phyloP scores from a whole-genome alignment of 2,329 filamentous ascomycete genomes.

The Fusarium sp. region DNA sequence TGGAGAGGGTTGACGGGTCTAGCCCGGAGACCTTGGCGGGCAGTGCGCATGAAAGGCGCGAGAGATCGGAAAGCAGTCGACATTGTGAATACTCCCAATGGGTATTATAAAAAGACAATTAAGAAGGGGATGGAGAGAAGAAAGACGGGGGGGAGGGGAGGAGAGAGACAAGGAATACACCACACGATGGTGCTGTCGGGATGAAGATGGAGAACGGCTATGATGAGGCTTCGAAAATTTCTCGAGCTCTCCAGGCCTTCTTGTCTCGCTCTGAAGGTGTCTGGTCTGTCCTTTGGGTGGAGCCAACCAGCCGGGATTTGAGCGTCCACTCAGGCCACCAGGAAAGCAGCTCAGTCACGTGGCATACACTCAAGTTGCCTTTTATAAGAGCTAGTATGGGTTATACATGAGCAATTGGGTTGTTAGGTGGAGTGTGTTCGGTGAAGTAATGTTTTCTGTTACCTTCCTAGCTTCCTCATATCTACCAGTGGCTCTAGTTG shows the following conservation, averaged over 20 bases:
- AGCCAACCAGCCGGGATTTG: conserved; percentile 28
- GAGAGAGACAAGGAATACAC: conserved; percentile 38
- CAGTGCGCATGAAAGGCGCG: conserved; percentile 84
- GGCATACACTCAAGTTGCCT: conserved; percentile 10
- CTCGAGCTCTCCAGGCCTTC: conserved; percentile 48
- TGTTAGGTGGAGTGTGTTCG: too few relatives aligned
- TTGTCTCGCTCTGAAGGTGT: conserved; percentile 32
- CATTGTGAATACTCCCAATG: conserved; percentile 68
- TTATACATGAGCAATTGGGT: too few relatives aligned
- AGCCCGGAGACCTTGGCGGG: conserved; percentile 78
- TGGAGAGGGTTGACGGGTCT: conserved; percentile 83
- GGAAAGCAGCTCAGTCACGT: conserved; percentile 43
- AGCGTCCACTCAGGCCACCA: conserved; percentile 38
- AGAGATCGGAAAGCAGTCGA: conserved; percentile 83
- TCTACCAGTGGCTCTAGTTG: too few relatives aligned
- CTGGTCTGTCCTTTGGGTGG: conserved; percentile 29
- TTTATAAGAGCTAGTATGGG: too few relatives aligned
- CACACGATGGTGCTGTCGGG: conserved; percentile 43
- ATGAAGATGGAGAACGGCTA: conserved; percentile 33
- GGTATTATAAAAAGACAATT: conserved; percentile 46
- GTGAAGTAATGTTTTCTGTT: too few relatives aligned
- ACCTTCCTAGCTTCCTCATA: too few relatives aligned
- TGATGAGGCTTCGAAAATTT: conserved; percentile 56
- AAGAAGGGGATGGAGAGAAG: conserved; percentile 43
- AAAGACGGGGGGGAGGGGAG: conserved; percentile 24